Evolutionary conservation across 139 green algal genomes (phyloP).

Genomic region (Ostreobium quekettii): DNA sequence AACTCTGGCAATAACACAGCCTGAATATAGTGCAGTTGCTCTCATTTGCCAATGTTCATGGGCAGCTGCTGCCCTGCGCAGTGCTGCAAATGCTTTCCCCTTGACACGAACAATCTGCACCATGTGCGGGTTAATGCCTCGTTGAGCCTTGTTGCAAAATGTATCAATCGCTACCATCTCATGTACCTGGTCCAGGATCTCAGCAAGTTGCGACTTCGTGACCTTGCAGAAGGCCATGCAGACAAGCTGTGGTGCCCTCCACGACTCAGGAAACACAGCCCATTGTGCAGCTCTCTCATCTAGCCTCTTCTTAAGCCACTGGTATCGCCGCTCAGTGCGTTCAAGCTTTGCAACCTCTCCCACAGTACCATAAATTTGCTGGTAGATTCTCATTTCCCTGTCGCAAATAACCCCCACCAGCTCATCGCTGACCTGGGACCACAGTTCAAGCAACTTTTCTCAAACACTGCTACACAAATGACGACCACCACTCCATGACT

Average conservation of each 20-base stretch:
- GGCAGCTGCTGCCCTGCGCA: too few relatives aligned
- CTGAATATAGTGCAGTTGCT: too few relatives aligned
- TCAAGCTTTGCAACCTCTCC: slow-evolving; percentile 68
- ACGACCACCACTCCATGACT: too few relatives aligned
- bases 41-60: too few relatives aligned
- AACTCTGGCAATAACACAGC: too few relatives aligned
- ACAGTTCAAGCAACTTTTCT: too few relatives aligned
- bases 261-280: slow-evolving; percentile 82
- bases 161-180: too few relatives aligned
- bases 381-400: slow-evolving; percentile 71
- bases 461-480: too few relatives aligned
- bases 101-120: too few relatives aligned
- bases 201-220: slow-evolving; percentile 77
- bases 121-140: too few relatives aligned
- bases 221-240: slow-evolving; percentile 94
- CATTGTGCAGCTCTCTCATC: slow-evolving; percentile 56
- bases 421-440: slow-evolving; percentile 54
- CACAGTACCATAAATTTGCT: slow-evolving; percentile 61
- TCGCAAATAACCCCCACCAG: slow-evolving; percentile 62
- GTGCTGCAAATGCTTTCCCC: too few relatives aligned
- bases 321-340: slow-evolving; percentile 45
- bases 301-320: slow-evolving; percentile 28
- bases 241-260: slow-evolving; percentile 80
- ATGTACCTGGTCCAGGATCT: slow-evolving; percentile 34
- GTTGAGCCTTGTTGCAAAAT: too few relatives aligned